Evolutionary conservation across 1,139 yeast species (phyloP).

Genomic region (Blastobotrys elegans): DNA sequence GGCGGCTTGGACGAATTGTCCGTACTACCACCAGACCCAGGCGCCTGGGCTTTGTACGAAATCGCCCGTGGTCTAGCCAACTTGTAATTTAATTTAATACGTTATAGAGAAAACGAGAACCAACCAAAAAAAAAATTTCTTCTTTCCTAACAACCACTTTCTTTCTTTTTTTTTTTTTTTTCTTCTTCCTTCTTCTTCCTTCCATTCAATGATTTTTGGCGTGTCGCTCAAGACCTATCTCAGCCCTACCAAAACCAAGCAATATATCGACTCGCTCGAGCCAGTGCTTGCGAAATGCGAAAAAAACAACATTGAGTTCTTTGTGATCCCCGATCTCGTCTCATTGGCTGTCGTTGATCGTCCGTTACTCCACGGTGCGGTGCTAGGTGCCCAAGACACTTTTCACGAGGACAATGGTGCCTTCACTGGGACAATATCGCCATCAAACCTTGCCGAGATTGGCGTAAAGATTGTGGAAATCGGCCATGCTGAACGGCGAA

Average conservation of each 20-base stretch:
- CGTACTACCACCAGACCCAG: conserved; percentile 47
- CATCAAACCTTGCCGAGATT: conserved; percentile 67
- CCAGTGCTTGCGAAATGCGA: conserved; percentile 14
- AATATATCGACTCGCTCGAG: conserved; percentile 15
- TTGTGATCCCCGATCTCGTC: conserved; percentile 27
- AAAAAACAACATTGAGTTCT: conserved; percentile 20
- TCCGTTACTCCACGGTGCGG: conserved; percentile 12
- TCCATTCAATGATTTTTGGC: conserved; percentile 16
- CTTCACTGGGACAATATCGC: conserved; percentile 77
- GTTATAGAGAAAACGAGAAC: no score
- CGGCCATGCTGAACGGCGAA: conserved; percentile 93
- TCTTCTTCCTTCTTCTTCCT: background rate
- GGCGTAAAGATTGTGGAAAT: conserved; percentile 82
- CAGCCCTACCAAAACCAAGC: conserved; percentile 17
- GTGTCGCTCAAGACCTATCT: conserved; percentile 25
- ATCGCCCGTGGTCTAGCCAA: conserved; percentile 25
- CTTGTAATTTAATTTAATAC: conserved; percentile 2
- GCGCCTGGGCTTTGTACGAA: conserved; percentile 40
- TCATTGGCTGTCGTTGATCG: conserved; percentile 18
- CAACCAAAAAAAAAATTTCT: background rate
- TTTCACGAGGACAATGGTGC: conserved; percentile 82
- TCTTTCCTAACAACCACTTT: background rate
- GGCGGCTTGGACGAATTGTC: conserved; percentile 32
- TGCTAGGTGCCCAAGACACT: conserved; percentile 74
- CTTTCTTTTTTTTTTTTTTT: background rate